Conservation (phyloP, 768 basidiomycete species). For the Phaeotremella skinneri region DNA sequence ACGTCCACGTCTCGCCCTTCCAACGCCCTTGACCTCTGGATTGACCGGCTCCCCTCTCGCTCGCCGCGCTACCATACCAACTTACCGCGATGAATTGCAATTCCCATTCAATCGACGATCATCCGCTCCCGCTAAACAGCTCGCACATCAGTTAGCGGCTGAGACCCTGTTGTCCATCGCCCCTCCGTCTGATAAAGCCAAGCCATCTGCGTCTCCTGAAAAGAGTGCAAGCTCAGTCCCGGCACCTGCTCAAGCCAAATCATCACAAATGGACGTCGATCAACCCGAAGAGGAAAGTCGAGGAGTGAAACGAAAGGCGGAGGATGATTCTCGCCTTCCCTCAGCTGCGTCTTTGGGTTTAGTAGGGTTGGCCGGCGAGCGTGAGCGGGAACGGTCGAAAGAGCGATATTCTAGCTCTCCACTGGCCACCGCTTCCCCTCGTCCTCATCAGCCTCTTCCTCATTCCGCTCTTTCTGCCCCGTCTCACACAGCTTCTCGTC, state of each 20-base stretch:
- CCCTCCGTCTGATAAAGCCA: conserved; percentile 19
- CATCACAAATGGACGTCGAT: conserved; percentile 20
- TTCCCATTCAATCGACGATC: conserved; percentile 11
- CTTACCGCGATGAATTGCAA: neutral
- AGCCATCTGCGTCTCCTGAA: conserved; percentile 15
- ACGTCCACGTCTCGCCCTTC: neutral
- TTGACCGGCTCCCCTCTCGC: neutral
- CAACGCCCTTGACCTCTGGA: neutral
- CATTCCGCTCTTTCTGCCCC: conserved; percentile 22
- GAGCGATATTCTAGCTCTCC: conserved; percentile 19
- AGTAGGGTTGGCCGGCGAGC: conserved; percentile 6
- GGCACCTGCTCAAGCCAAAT: conserved; percentile 10
- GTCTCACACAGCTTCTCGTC: conserved; percentile 9
- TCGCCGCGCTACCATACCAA: neutral
- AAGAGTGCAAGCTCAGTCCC: conserved; percentile 14
- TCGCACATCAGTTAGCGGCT: conserved; percentile 50
- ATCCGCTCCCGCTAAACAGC: conserved; percentile 33
- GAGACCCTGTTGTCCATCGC: conserved; percentile 50
- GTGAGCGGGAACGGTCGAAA: conserved; percentile 24
- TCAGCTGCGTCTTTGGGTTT: conserved; percentile 21
- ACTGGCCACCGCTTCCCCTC: neutral
- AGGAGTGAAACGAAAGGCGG: conserved; percentile 47
- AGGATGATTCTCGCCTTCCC: conserved; percentile 22
- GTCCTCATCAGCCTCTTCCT: conserved; percentile 2
- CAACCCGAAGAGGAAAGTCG: conserved; percentile 29